Evolutionary conservation across 225 moss, liverwort and hornwort species (phyloP).

Genomic region (Polytrichum formosum): DNA sequence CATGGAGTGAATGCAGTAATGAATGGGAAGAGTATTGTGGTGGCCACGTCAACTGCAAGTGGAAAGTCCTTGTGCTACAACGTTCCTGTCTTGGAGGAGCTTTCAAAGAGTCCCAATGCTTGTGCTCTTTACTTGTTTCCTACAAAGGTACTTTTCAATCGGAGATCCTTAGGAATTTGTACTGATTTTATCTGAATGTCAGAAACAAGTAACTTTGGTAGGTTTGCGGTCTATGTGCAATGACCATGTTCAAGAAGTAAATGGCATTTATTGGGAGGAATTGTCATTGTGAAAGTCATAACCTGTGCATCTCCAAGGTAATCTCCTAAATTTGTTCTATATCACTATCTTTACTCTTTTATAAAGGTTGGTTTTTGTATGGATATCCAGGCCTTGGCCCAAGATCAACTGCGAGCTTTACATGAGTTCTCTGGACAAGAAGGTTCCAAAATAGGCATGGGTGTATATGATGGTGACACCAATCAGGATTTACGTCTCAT

Average conservation of each 20-base stretch:
- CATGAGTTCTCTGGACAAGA: constrained; percentile 49
- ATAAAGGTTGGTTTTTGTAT: no score
- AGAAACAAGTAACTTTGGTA: no score
- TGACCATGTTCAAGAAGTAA: no score
- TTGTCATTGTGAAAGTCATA: no score
- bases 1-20: constrained; percentile 70
- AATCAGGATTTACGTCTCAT: constrained; percentile 58
- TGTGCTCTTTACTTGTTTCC: constrained; percentile 95
- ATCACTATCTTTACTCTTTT: no score
- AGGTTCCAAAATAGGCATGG: constrained; percentile 38
- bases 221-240: no score
- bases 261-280: no score
- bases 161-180: not conserved
- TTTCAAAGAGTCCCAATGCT: constrained; percentile 47
- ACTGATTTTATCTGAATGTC: no score
- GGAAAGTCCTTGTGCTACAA: constrained; percentile 96
- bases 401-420: constrained; percentile 80
- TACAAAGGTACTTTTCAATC: constrained; percentile 55
- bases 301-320: no score
- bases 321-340: no score
- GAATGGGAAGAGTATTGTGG: constrained; percentile 63
- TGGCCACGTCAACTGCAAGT: constrained; percentile 94
- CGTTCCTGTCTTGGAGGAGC: constrained; percentile 81
- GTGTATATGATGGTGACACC: constrained; percentile 96
- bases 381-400: constrained; percentile 72